phyloP scores from a whole-genome alignment of 768 basidiomycete genomes.

The Agaricus blazei region DNA sequence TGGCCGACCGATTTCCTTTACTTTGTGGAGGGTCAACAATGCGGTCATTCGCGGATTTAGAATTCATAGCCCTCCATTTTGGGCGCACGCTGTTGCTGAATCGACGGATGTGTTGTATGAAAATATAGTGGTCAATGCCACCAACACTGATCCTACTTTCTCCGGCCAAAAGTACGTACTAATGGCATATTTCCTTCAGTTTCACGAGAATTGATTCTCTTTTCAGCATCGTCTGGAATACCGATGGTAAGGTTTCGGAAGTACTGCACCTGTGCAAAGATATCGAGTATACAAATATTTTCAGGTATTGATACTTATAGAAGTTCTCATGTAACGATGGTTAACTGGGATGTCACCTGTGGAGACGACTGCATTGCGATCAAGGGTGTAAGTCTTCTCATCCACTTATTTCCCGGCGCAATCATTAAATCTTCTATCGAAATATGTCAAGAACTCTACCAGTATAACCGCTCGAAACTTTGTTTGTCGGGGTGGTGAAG shows the following conservation, averaged over 20 bases:
- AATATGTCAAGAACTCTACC: constrained; percentile 41
- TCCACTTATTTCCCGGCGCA: neutral
- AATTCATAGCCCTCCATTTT: constrained; percentile 53
- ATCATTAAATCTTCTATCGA: neutral
- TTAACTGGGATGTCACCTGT: constrained; percentile 59
- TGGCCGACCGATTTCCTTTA: constrained; percentile 53
- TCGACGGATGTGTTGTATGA: constrained; percentile 46
- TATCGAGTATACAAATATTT: neutral
- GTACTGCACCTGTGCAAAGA: neutral
- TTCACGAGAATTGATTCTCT: neutral
- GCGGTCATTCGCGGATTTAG: constrained; percentile 42
- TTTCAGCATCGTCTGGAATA: constrained; percentile 50
- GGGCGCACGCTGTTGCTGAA: constrained; percentile 53
- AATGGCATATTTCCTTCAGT: no score
- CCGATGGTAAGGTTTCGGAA: constrained; percentile 38
- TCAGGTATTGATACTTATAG: constrained; percentile 53
- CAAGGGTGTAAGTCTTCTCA: constrained; percentile 42
- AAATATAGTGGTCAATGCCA: constrained; percentile 54
- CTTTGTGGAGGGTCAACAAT: constrained; percentile 38
- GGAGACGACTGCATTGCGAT: constrained; percentile 63
- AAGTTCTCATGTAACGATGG: constrained; percentile 39
- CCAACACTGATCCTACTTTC: constrained; percentile 47
- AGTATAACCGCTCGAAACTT: constrained; percentile 44
- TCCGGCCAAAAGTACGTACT: constrained; percentile 41
- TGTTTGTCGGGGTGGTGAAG: constrained; percentile 54